Evolutionary conservation across 2,329 filamentous ascomycete species (phyloP).

Genomic region (Aspergillus sp.): DNA sequence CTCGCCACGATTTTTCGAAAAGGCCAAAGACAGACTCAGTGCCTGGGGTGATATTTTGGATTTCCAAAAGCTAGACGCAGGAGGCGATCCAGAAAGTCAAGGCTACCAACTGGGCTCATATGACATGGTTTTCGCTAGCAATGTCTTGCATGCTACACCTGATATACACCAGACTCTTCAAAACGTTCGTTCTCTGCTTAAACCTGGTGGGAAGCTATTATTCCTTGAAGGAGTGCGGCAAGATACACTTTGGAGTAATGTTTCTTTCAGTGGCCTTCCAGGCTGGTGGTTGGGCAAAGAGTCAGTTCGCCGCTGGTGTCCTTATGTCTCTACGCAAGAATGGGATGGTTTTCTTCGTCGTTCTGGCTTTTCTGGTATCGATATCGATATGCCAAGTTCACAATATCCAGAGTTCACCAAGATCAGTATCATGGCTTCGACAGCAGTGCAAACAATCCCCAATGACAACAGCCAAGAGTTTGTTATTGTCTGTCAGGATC

Average conservation of each 20-base stretch:
- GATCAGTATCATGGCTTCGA: no score
- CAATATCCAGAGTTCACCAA: no score
- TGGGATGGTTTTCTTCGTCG: no score
- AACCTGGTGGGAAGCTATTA: conserved; percentile 22
- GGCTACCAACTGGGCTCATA: conserved; percentile 20
- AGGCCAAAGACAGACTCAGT: conserved; percentile 20
- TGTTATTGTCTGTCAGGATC: no score
- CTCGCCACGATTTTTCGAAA: conserved; percentile 27
- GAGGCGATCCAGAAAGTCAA: conserved; percentile 18
- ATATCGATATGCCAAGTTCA: no score
- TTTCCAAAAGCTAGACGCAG: conserved; percentile 22
- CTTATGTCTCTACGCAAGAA: no score
- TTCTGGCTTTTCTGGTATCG: no score
- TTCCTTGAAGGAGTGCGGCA: conserved; percentile 10
- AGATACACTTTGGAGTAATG: background rate
- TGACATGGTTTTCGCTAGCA: conserved; percentile 27
- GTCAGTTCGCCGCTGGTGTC: no score
- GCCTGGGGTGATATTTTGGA: conserved; percentile 17
- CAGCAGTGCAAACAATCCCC: no score
- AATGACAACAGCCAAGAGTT: no score
- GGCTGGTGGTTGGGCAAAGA: conserved; percentile 26
- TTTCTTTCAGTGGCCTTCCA: conserved; percentile 13
- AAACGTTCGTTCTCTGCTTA: conserved; percentile 22
- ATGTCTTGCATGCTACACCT: conserved; percentile 26
- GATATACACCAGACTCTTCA: conserved; percentile 19